Conservation (phyloP, 169 alveolate species). For the Perkinsus marinus region DNA sequence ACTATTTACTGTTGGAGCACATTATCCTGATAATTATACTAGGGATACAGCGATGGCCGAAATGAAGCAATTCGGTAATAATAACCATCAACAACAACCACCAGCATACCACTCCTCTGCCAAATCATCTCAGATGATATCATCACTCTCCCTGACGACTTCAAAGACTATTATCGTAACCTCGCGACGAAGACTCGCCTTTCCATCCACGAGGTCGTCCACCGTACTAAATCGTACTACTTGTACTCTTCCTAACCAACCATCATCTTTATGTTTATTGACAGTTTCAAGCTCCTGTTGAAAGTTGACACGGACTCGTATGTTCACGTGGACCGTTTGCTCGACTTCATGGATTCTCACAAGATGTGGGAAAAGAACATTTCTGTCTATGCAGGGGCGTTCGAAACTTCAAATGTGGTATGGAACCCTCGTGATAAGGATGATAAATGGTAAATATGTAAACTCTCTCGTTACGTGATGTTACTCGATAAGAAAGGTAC, state of each 20-base stretch:
- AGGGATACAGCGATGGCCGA: neutral
- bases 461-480: neutral
- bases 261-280: neutral
- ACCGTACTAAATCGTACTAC: neutral
- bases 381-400: neutral
- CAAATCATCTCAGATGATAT: neutral
- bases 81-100: neutral
- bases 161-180: neutral
- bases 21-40: neutral
- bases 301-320: neutral
- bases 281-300: neutral
- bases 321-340: neutral
- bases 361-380: neutral
- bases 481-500: no score
- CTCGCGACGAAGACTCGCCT: neutral
- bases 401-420: neutral
- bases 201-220: neutral
- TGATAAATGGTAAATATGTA: neutral
- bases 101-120: neutral
- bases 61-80: neutral
- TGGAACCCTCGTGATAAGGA: neutral
- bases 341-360: neutral
- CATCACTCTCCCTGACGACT: neutral
- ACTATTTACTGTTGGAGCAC: neutral
- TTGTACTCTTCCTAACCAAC: neutral